These are phyloP conservation scores for Rhodofomes roseus DNA, from an alignment of 1,284 basidiomycete genomes.

Conservation along the genomic window DNA sequence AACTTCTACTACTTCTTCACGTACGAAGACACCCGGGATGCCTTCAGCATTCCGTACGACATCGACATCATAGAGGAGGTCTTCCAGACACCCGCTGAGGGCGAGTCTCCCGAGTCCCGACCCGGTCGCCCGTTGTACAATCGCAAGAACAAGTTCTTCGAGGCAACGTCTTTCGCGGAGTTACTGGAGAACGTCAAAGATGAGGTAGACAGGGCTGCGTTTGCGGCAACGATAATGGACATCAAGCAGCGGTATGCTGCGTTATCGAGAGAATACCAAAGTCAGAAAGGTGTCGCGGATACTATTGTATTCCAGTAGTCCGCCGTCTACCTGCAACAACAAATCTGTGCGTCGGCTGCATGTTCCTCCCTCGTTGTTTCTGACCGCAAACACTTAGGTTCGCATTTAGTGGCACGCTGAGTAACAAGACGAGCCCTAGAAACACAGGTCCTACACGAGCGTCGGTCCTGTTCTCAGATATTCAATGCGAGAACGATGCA, in stretches of 20 bases:
- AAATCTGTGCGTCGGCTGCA: too few species aligned
- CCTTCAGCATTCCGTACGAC: not conserved
- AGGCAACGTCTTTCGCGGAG: not conserved
- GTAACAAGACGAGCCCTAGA: too few species aligned
- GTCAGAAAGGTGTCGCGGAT: not conserved
- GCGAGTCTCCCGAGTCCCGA: not conserved
- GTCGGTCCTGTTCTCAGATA: too few species aligned
- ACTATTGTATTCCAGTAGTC: not conserved
- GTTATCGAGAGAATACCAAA: not conserved
- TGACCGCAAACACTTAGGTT: too few species aligned
- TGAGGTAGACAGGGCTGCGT: not conserved
- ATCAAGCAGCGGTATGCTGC: not conserved
- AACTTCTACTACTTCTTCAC: constrained; percentile 2
- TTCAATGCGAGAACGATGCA: too few species aligned
- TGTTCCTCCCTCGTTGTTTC: too few species aligned
- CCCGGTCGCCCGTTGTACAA: not conserved
- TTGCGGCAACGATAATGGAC: not conserved
- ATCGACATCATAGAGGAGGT: not conserved
- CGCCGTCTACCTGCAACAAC: too few species aligned
- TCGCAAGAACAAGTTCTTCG: not conserved
- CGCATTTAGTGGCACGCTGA: too few species aligned
- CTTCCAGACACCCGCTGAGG: not conserved
- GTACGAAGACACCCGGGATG: not conserved
- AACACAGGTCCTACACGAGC: too few species aligned
- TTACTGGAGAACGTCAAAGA: not conserved